phyloP scores from a whole-genome alignment of 345 rosid genomes.

The Acer yangbiense region DNA sequence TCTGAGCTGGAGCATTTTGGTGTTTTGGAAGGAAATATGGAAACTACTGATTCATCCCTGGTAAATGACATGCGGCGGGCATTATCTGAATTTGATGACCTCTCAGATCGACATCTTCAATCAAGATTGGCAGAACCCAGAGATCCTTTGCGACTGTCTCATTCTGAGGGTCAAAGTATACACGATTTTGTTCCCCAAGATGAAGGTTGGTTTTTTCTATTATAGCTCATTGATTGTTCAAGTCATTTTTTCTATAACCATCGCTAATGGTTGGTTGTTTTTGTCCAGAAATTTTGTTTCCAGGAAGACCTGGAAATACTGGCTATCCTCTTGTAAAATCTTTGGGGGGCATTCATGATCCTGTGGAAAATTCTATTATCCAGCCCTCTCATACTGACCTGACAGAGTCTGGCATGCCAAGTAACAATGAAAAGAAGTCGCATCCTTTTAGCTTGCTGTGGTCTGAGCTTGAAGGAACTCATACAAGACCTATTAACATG shows the following conservation, averaged over 20 bases:
- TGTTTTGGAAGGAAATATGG: conserved; percentile 40
- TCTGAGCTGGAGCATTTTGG: conserved; percentile 41
- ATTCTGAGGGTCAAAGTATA: conserved; percentile 40
- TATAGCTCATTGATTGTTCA: neutral
- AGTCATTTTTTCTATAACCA: neutral
- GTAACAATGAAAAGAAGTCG: conserved; percentile 44
- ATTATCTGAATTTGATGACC: conserved; percentile 28
- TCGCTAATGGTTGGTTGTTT: conserved; percentile 17
- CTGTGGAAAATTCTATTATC: conserved; percentile 23
- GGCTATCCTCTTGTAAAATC: conserved; percentile 35
- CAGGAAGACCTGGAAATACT: conserved; percentile 56
- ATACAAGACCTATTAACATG: conserved; percentile 36
- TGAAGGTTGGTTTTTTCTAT: conserved; percentile 44
- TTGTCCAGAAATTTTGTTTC: conserved; percentile 62
- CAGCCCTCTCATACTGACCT: conserved; percentile 35
- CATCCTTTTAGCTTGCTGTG: conserved; percentile 64
- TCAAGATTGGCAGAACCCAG: conserved; percentile 47
- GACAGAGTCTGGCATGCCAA: conserved; percentile 32
- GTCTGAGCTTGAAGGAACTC: conserved; percentile 64
- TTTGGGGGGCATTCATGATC: conserved; percentile 29
- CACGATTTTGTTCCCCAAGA: conserved; percentile 50
- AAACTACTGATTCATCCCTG: conserved; percentile 37
- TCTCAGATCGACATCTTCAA: conserved; percentile 40
- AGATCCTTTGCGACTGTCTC: conserved; percentile 36
- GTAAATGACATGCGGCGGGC: conserved; percentile 26